phyloP scores from a whole-genome alignment of 2,329 filamentous ascomycete species.

The Stagonosporopsis chrysanthemi region DNA sequence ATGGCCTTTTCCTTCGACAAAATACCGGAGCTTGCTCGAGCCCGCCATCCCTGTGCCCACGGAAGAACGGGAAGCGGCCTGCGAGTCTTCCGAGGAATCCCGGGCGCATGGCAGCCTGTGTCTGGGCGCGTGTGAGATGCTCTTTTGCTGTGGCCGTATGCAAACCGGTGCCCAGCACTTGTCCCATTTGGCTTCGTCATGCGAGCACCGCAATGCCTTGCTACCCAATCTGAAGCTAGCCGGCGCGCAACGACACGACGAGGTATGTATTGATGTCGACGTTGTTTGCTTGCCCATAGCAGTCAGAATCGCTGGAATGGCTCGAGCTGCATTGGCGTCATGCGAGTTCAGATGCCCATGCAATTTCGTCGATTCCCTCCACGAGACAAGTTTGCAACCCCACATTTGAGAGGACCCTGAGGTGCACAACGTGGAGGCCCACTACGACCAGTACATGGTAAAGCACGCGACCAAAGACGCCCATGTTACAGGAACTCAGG shows the following conservation, averaged over 20 bases:
- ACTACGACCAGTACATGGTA: neutral
- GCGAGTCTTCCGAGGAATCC: constrained; percentile 29
- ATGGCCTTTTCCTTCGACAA: constrained; percentile 20
- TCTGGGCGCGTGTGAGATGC: constrained; percentile 5
- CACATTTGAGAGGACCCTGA: constrained; percentile 1
- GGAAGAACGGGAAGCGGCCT: constrained; percentile 33
- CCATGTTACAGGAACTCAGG: neutral
- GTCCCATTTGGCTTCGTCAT: neutral
- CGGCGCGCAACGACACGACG: neutral
- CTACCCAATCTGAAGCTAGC: neutral
- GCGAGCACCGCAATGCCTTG: neutral
- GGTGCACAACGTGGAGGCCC: neutral
- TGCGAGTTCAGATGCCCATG: neutral
- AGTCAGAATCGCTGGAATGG: neutral
- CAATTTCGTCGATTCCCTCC: neutral
- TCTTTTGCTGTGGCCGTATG: constrained; percentile 11
- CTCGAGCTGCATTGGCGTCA: neutral
- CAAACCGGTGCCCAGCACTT: constrained; percentile 1
- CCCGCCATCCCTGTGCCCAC: constrained; percentile 26
- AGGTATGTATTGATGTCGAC: neutral
- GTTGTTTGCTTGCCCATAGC: neutral
- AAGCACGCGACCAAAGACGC: neutral
- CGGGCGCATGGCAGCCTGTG: constrained; percentile 21
- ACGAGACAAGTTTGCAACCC: neutral
- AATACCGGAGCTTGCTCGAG: constrained; percentile 25